These are phyloP conservation scores for Coemansia sp. DNA, from an alignment of 192 early-diverging fungal species.

Conservation along the genomic window DNA sequence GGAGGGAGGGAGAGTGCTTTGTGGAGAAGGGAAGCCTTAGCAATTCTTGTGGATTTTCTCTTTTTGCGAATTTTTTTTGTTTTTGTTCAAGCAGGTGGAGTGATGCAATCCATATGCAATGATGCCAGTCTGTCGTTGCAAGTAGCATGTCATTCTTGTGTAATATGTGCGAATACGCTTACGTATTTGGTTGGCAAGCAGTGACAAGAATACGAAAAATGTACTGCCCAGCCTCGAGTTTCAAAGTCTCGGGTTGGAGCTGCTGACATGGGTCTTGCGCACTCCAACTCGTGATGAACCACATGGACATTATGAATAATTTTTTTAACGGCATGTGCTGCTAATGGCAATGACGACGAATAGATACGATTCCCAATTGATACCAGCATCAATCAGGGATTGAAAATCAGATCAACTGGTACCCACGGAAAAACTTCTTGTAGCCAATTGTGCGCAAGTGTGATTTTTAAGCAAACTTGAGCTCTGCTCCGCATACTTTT, in stretches of 20 bases:
- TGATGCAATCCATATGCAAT: background rate
- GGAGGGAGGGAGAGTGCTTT: background rate
- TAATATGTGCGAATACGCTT: background rate
- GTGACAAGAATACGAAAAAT: background rate
- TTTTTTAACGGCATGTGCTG: no score
- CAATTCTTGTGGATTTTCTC: background rate
- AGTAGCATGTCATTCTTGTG: background rate
- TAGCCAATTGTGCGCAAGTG: background rate
- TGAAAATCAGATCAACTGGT: background rate
- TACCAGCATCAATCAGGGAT: background rate
- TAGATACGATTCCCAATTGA: background rate
- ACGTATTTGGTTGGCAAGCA: background rate
- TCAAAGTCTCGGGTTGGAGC: slow-evolving; percentile 10
- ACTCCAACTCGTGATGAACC: background rate
- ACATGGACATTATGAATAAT: background rate
- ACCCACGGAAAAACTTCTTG: background rate
- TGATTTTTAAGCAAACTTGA: background rate
- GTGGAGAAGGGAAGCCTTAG: background rate
- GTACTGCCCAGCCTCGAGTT: background rate
- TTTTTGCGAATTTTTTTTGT: background rate
- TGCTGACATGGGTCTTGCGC: background rate
- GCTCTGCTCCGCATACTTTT: background rate
- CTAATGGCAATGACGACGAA: background rate
- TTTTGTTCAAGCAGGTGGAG: background rate
- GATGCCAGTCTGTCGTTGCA: background rate